Evolutionary conservation across 768 basidiomycete species (phyloP), one percentile per base, ranked within the genome.

Genomic region (Russula sp.): DNA sequence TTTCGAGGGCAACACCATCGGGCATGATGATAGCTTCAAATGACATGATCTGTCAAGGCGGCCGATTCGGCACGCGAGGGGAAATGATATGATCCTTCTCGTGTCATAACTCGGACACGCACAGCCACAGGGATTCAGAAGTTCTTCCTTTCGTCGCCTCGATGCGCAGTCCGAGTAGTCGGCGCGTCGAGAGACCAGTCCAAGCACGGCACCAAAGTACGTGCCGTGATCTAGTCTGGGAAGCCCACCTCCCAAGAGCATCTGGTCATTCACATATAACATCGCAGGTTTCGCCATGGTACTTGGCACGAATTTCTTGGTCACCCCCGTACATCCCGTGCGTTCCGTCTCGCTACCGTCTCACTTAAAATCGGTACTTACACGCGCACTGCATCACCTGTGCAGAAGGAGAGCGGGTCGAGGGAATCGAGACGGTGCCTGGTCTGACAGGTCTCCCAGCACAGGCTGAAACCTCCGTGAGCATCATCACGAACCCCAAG

Each of bases 1-100:
- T 99, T 74, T 99, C 96, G 60, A 87, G 82, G 0, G 92, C 89
- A 40, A 96, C 85, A 70, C 93, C 91, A 68, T 93, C 89, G 0
- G 91, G 91, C 84, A 92, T 89, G 59, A 94, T 87, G 64, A 94
- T 94, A 8, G 91, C 91, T 93, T 67, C 56, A 16, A 59, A 50
- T 11, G 22, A 48, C 7, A 65, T 54, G 68, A 57, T 37, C 53
- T 3, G 20, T 66, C 35, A 37, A 53, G 6, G 16, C 18, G 45
- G 14, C 48, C 4, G 22, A 27, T 4, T 27, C 22, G 18, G 27
- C 9, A 45, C 67, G 55, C 32, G 1, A 14, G 53, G 22, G 47
- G 31, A 65, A 64, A 27, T n/a, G n/a, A n/a, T n/a, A 27, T 27
- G 27, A 55, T 76, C 82, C 67, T 76, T 27, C 27, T 27, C 27